Base-by-base conservation (phyloP, 2,329 filamentous ascomycete species). In the Dissoconium aciculare region DNA sequence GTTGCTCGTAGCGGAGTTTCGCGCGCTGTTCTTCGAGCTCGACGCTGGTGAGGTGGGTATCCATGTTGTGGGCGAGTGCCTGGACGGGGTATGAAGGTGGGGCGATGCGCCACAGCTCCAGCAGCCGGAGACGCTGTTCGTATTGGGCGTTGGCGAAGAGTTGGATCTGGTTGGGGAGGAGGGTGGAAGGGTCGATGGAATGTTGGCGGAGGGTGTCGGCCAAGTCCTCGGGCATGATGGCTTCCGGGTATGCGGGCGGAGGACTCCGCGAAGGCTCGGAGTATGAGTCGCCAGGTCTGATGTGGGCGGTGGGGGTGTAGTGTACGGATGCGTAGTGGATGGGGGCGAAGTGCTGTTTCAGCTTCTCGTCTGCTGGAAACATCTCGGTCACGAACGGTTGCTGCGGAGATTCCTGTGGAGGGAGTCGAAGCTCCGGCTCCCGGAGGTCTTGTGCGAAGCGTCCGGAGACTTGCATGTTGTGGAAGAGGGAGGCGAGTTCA, bases 61-160 rank as follows among this genome's bases (percentile, higher is more conserved):
- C 19, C 32, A 68, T 65, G 28, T 59, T 62, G 35, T 54, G 60
- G 37, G 40, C 54, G 46, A 41, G 37, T 8, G 57, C 55, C 35
- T 47, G 39, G 24, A 51, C 45, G 15, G 56, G 53, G 38, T 67
- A 69, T 25, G 63, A 67, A 0, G 78, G 79, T 13, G 80, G 80
- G 35, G 73, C 81, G 42, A 85, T 82, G 36, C 72, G 74, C 84
- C 84, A 93, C 11, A 92, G 71, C 52, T 92, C 78, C 23, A 92
- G 64, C 11, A 93, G 65, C 13, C 81, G 71, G 34, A 74, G 59
- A 47, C 77, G 72, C 54, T 92, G 81, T 26, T 75, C 64, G 14
- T 69, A 60, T 34, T 79, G 74, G 31, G 81, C 82, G 38, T 75
- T 72, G 42, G 71, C 71, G 63, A 92, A 91, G 24, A 93, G 70